Base-by-base conservation (phyloP, 441 rosid genomes). In the Populus hybrid region DNA sequence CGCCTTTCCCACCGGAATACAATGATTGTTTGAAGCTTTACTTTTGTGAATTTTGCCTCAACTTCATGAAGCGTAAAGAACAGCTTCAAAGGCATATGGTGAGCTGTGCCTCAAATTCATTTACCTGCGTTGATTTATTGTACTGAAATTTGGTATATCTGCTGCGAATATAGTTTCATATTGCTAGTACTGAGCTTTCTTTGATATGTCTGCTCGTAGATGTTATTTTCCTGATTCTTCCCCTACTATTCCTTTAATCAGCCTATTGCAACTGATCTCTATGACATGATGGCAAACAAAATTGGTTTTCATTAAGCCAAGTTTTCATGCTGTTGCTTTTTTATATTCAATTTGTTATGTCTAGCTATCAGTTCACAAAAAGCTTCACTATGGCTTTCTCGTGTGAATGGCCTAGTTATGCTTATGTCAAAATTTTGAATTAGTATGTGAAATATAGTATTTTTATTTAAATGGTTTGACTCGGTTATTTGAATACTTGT, bases 51-150 rank as follows among this genome's bases (percentile, higher is more conserved):
- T 96, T 96, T 85, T 94, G 99, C 87, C 92, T 96, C 78, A 96
- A 89, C 84, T 96, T 96, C 83, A 93, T 94, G 98, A 96, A 96
- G 88, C 97, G 97, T 77, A 94, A 93, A 88, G 99, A 93, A 80
- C 99, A 94, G 87, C 98, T 96, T 87, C 99, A 96, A 82, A 89
- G 99, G 87, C 99, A 96, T 81, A 91, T 96, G 99, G 99, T 95
- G 85, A 91, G 97, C 81, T 76, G 46, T 79, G 75, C 73, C 75
- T 80, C 34, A 76, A 32, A 34, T 68, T 67, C 63, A 74, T 61
- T 36, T 38, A 50, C 65, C 11, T 26, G 65, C n/a, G 67, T 73
- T 67, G 73, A 74, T 72, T 70, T 74, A n/a, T 70, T 2, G 54
- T 61, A 35, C 54, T 72, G 16, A 64, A 64, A 20, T 71, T 8